Conservation (phyloP, 2,329 filamentous ascomycete species). For the Trichophyton simii region DNA sequence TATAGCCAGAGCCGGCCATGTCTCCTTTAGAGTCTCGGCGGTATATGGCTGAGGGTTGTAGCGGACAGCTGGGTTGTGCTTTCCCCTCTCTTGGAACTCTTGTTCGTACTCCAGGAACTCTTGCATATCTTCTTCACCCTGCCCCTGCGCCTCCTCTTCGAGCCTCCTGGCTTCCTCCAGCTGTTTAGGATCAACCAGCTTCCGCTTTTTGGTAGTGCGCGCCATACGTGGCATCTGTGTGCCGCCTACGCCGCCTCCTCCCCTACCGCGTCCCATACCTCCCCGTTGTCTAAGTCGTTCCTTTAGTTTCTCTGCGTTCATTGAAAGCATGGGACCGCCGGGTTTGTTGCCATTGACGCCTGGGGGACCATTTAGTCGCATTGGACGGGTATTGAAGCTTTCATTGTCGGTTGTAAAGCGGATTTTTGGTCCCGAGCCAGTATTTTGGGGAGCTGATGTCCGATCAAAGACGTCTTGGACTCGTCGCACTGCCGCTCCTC, state of each 20-base stretch:
- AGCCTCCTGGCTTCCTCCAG: not conserved
- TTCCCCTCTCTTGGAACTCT: slow-evolving; percentile 18
- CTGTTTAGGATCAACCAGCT: not conserved
- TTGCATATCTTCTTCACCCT: not conserved
- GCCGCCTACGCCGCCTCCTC: not conserved
- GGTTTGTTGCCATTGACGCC: not conserved
- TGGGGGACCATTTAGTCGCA: not conserved
- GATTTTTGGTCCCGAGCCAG: not conserved
- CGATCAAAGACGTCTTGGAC: not conserved
- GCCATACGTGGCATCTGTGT: not conserved
- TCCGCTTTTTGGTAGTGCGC: not conserved
- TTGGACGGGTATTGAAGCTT: not conserved
- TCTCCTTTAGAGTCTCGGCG: slow-evolving; percentile 23
- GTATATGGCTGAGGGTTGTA: slow-evolving; percentile 26
- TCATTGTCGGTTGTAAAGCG: not conserved
- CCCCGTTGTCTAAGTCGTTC: not conserved
- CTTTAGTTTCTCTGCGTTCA: not conserved
- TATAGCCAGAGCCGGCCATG: slow-evolving; percentile 30
- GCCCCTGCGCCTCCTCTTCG: not conserved
- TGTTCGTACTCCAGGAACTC: not conserved
- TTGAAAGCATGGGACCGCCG: not conserved
- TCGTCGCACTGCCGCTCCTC: not conserved
- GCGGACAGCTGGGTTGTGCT: slow-evolving; percentile 21
- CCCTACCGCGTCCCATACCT: not conserved
- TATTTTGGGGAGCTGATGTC: not conserved